Evolutionary conservation across 305 asterid species (phyloP).

Genomic region (Withania somnifera): DNA sequence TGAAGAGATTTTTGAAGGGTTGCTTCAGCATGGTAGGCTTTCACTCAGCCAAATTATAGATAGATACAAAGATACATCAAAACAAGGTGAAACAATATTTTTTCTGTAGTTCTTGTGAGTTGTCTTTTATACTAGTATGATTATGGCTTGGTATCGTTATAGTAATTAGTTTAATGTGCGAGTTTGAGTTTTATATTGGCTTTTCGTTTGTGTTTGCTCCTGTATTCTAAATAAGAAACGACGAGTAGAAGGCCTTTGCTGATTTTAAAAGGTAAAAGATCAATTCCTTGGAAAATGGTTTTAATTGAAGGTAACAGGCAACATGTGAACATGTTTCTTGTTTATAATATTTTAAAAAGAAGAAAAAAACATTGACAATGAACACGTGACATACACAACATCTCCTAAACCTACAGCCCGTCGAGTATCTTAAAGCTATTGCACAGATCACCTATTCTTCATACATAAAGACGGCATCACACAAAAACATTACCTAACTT

Average conservation of each 20-base stretch:
- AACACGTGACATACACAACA: neutral
- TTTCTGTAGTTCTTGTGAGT: neutral
- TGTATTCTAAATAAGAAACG: neutral
- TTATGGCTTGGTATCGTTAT: neutral
- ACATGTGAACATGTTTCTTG: neutral
- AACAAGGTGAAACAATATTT: conserved; percentile 21
- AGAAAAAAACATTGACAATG: neutral
- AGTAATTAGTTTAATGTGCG: neutral
- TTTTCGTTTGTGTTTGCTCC: neutral
- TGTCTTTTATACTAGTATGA: neutral
- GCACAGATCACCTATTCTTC: neutral
- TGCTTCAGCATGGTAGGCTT: conserved; percentile 89
- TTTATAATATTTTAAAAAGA: neutral
- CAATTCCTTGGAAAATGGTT: neutral
- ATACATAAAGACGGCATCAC: neutral
- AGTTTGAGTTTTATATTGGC: neutral
- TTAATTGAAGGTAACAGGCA: conserved; percentile 1
- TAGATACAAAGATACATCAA: conserved; percentile 36
- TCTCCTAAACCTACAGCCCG: neutral
- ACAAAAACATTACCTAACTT: neutral
- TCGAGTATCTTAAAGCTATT: neutral
- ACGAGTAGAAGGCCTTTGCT: neutral
- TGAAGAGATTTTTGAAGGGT: conserved; percentile 46
- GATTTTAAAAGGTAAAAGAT: neutral
- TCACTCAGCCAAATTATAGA: conserved; percentile 48